These are phyloP conservation scores for Pleurotus citrinopileatus DNA, from an alignment of 768 basidiomycete species.

Conservation along the genomic window DNA sequence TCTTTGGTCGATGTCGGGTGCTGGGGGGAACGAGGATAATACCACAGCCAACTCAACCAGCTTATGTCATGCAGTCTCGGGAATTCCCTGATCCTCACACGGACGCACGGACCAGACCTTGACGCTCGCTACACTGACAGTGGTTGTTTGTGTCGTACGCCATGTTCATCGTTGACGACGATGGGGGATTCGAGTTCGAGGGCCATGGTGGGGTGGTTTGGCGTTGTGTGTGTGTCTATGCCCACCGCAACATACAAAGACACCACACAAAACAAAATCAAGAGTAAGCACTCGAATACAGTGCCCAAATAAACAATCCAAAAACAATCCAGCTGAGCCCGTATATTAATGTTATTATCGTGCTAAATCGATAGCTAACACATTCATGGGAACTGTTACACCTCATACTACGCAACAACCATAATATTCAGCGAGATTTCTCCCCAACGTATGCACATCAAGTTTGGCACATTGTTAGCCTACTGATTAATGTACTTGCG, in stretches of 20 bases:
- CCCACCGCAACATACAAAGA: slow-evolving; percentile 59
- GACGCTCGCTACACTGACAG: too few species aligned
- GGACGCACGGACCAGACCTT: slow-evolving; percentile 18
- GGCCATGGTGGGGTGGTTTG: slow-evolving; percentile 1
- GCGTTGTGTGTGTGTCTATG: slow-evolving; percentile 43
- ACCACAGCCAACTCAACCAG: background rate
- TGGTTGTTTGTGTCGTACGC: too few species aligned
- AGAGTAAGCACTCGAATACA: slow-evolving; percentile 42
- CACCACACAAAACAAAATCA: slow-evolving; percentile 72
- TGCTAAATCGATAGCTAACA: too few species aligned
- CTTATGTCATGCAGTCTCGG: slow-evolving; percentile 15
- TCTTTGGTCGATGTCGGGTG: slow-evolving; percentile 24
- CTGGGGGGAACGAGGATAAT: slow-evolving; percentile 22
- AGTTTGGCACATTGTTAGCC: too few species aligned
- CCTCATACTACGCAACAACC: too few species aligned
- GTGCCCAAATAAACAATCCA: slow-evolving; percentile 8
- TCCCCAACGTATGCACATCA: too few species aligned
- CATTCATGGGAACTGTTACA: too few species aligned
- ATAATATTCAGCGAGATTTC: too few species aligned
- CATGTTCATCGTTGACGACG: slow-evolving; percentile 24
- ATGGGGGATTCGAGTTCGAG: slow-evolving; percentile 30
- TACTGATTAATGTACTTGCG: too few species aligned
- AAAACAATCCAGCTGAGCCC: too few species aligned
- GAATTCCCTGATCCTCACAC: slow-evolving; percentile 15
- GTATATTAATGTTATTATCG: too few species aligned